Evolutionary conservation across 345 rosid species (phyloP).

Genomic region (Euclidium syriacum): DNA sequence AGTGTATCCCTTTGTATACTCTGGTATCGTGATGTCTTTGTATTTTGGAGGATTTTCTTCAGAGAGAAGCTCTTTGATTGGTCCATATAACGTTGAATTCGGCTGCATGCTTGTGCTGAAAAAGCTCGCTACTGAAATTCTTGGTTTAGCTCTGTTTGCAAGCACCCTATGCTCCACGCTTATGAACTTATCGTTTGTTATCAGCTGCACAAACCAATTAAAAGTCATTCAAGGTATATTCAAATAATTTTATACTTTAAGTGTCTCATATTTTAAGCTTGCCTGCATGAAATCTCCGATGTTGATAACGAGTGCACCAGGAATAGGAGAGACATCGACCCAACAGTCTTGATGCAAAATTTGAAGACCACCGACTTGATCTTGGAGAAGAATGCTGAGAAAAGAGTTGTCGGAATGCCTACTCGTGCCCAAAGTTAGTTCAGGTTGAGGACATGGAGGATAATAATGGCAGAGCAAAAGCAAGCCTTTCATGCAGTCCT

Average conservation of each 20-base stretch:
- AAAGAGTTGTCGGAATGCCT: slow-evolving; percentile 30
- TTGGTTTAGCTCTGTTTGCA: slow-evolving; percentile 24
- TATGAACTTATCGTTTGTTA: slow-evolving; percentile 32
- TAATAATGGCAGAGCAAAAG: slow-evolving; percentile 30
- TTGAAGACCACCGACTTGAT: slow-evolving; percentile 43
- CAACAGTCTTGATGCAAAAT: slow-evolving; percentile 29
- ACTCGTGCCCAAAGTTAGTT: slow-evolving; percentile 30
- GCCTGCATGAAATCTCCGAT: slow-evolving; percentile 38
- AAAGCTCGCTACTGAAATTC: slow-evolving; percentile 41
- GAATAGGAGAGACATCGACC: slow-evolving; percentile 33
- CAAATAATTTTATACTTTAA: no score
- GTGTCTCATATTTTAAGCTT: not conserved
- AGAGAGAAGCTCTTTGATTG: slow-evolving; percentile 35
- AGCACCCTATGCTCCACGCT: slow-evolving; percentile 33
- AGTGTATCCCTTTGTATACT: slow-evolving; percentile 10
- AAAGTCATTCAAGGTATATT: no score
- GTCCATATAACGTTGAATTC: slow-evolving; percentile 22
- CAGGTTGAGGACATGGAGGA: slow-evolving; percentile 46
- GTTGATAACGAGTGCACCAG: slow-evolving; percentile 30
- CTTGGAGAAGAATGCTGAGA: slow-evolving; percentile 41
- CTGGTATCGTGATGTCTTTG: slow-evolving; percentile 11
- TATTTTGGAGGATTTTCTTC: slow-evolving; percentile 36
- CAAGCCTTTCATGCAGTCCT: slow-evolving; percentile 26
- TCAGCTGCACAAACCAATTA: slow-evolving; percentile 30
- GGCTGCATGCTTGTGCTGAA: not conserved